Base-by-base conservation (phyloP, 2,329 filamentous ascomycete genomes). In the Teratosphaeria epicoccoides region DNA sequence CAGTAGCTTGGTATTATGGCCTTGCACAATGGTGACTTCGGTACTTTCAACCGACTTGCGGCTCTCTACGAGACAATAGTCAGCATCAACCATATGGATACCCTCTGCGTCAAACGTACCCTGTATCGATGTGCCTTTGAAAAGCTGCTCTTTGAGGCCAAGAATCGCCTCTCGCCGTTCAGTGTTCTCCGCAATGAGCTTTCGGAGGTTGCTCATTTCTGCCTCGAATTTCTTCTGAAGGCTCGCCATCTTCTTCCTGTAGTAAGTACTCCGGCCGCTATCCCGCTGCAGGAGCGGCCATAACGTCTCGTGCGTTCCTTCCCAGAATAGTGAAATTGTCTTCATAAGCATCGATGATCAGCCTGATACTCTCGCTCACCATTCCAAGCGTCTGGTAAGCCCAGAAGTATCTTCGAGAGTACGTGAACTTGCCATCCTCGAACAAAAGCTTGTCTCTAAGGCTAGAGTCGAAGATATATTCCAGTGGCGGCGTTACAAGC, bases 361-460 rank as follows among this genome's bases (percentile, higher is more conserved):
- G 71, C 57, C 78, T 76, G 61, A 83, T 80, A 55, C 74, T 74
- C 47, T 79, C 76, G 58, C 80, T 82, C 58, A 82, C 76, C 28
- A 79, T 76, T 29, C 77, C 78, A 3, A 82, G 72, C 2, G 79
- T 79, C 64, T 82, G 80, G 59, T 76, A 81, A 0, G 48, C 79
- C 75, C 79, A 83, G 60, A 82, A 83, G 59, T 83, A 82, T 14
- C 79, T 73, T 0, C 78, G 71, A 14, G 78, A 80, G 66, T 79
- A 82, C 1, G 79, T 82, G 59, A 81, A 82, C 50, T 78, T 66
- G 49, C 73, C 71, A 59, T 83, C 80, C 62, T 83, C 80, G 57
- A 83, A 83, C 1, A 83, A 70, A 0, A 82, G 71, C 56, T 76
- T 75, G 64, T 81, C 79, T 11, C 80, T 72, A 4, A 81, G 65